Evolutionary conservation across 2,329 filamentous ascomycete species (phyloP).

Genomic region (Aspergillus sp.): DNA sequence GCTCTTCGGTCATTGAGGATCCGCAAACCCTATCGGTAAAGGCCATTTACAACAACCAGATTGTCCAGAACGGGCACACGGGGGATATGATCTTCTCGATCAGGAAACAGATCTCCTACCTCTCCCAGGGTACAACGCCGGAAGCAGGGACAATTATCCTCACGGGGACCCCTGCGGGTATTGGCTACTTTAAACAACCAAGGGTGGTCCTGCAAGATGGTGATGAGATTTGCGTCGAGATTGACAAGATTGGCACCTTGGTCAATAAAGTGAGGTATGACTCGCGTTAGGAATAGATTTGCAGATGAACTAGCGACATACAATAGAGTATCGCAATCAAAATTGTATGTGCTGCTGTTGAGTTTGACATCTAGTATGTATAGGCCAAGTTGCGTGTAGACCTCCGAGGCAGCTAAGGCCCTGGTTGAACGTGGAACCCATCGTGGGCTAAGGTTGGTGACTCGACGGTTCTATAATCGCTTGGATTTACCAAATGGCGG

Average conservation of each 20-base stretch:
- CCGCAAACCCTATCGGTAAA: slow-evolving; percentile 34
- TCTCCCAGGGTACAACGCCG: slow-evolving; percentile 41
- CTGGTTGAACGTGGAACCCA: too few relatives aligned
- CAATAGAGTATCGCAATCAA: too few relatives aligned
- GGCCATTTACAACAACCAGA: slow-evolving; percentile 47
- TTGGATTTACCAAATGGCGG: too few relatives aligned
- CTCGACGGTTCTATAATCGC: too few relatives aligned
- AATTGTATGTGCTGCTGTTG: too few relatives aligned
- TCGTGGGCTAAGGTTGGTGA: too few relatives aligned
- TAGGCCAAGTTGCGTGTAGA: too few relatives aligned
- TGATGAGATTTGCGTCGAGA: slow-evolving; percentile 34
- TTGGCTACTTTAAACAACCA: slow-evolving; percentile 36
- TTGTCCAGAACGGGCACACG: slow-evolving; percentile 48
- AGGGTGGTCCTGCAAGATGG: slow-evolving; percentile 33
- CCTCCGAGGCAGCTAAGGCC: too few relatives aligned
- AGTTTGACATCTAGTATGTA: too few relatives aligned
- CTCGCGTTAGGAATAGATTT: too few relatives aligned
- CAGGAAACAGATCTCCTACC: slow-evolving; percentile 43
- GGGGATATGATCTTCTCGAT: slow-evolving; percentile 47
- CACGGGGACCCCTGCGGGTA: slow-evolving; percentile 37
- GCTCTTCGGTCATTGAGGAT: slow-evolving; percentile 33
- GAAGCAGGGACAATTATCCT: slow-evolving; percentile 31
- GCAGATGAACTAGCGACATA: too few relatives aligned
- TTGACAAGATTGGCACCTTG: slow-evolving; percentile 11
- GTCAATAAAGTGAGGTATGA: too few relatives aligned